Evolutionary conservation across 257 asterid genomes (phyloP).

Genomic region (Schizonepeta tenuifolia): DNA sequence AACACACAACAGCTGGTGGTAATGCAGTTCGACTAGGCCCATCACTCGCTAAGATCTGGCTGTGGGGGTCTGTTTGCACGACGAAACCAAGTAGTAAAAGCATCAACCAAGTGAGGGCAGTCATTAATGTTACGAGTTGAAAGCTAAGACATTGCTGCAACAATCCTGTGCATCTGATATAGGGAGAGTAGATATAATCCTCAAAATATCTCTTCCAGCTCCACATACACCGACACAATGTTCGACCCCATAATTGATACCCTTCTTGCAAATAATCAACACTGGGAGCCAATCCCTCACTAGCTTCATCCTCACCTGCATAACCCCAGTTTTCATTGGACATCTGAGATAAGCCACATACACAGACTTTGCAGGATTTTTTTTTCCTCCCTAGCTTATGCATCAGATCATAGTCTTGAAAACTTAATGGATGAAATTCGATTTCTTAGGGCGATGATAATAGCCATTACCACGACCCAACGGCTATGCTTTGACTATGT

Average conservation of each 20-base stretch:
- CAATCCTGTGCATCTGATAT: conserved; percentile 72
- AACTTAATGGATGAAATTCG: neutral
- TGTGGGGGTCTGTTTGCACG: conserved; percentile 65
- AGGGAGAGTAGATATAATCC: conserved; percentile 88
- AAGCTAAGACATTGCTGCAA: conserved; percentile 86
- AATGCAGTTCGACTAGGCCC: neutral
- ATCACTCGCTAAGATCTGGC: conserved; percentile 34
- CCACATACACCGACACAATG: conserved; percentile 58
- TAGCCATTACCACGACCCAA: neutral
- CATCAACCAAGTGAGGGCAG: conserved; percentile 82
- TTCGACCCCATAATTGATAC: conserved; percentile 55
- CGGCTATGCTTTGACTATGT: neutral
- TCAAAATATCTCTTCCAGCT: conserved; percentile 84
- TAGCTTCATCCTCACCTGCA: conserved; percentile 83
- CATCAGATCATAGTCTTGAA: neutral
- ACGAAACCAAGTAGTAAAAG: conserved; percentile 95
- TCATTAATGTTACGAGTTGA: conserved; percentile 88
- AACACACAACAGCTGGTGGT: neutral
- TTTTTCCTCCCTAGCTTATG: neutral
- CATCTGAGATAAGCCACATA: neutral
- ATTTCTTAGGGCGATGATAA: neutral
- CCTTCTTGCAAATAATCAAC: conserved; percentile 75
- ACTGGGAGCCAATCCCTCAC: conserved; percentile 95
- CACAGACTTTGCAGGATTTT: neutral
- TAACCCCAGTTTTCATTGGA: neutral